Conservation (phyloP, 2,329 filamentous ascomycete species). For the Whalleya microplaca region DNA sequence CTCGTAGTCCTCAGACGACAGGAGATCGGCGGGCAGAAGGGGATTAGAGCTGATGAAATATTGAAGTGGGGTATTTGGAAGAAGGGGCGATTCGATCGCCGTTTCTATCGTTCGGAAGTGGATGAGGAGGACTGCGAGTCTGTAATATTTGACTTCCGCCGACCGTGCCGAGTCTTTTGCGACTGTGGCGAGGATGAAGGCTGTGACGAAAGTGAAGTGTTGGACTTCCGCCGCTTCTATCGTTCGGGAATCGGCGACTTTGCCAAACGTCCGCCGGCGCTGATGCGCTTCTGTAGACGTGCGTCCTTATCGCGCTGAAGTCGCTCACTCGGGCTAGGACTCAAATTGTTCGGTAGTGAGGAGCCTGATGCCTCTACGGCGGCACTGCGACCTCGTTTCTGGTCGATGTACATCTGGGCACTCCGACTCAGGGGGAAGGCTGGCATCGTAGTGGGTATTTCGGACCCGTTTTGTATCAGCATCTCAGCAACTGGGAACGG, state of each 20-base stretch:
- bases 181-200: constrained; percentile 22
- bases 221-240: constrained; percentile 41
- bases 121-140: constrained; percentile 32
- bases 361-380: constrained; percentile 43
- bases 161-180: constrained; percentile 23
- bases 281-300: constrained; percentile 77
- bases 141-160: constrained; percentile 28
- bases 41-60: constrained; percentile 24
- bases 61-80: constrained; percentile 34
- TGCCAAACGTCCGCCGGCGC: constrained; percentile 74
- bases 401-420: constrained; percentile 83
- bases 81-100: constrained; percentile 36
- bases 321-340: constrained; percentile 48
- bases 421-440: constrained; percentile 82
- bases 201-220: constrained; percentile 27
- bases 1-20: constrained; percentile 24
- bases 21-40: constrained; percentile 31
- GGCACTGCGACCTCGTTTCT: constrained; percentile 62
- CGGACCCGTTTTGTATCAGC: constrained; percentile 89
- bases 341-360: constrained; percentile 57
- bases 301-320: constrained; percentile 65
- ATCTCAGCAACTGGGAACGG: constrained; percentile 91
- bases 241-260: constrained; percentile 64
- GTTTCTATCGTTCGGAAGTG: constrained; percentile 40
- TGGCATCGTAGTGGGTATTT: constrained; percentile 75